Conservation (phyloP, 441 rosid genomes). For the Populus hybrid region DNA sequence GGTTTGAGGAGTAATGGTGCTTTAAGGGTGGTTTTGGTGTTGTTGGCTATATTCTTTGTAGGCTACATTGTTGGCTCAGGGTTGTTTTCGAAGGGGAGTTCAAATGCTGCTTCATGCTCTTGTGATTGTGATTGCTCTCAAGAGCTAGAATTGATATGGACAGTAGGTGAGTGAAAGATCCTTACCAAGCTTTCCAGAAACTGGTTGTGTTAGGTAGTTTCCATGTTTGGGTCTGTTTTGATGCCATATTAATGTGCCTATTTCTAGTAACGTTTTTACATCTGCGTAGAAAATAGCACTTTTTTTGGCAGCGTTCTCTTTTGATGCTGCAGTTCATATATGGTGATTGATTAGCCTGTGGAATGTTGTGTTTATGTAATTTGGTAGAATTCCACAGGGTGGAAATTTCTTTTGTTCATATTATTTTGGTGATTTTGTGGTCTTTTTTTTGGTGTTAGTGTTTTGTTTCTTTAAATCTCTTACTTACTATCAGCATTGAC, state of each 20-base stretch:
- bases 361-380: too few relatives aligned
- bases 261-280: neutral
- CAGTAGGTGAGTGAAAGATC: constrained; percentile 29
- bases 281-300: neutral
- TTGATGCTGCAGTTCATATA: neutral
- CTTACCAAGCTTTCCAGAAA: neutral
- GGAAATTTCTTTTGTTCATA: neutral
- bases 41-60: constrained; percentile 31
- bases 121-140: constrained; percentile 53
- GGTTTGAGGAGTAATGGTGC: constrained; percentile 20
- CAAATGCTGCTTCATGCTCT: constrained; percentile 32
- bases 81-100: constrained; percentile 21
- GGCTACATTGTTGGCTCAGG: constrained; percentile 33
- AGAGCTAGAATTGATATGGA: constrained; percentile 25
- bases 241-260: neutral
- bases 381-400: neutral
- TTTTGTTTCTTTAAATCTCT: neutral
- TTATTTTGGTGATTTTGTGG: neutral
- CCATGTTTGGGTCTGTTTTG: neutral
- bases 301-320: neutral
- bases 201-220: constrained; percentile 6
- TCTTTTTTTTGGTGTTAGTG: neutral
- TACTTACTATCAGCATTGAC: too few relatives aligned
- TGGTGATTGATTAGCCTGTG: neutral
- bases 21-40: constrained; percentile 25